phyloP scores from a whole-genome alignment of 2,329 filamentous ascomycete species.

The Xylaria sp. region DNA sequence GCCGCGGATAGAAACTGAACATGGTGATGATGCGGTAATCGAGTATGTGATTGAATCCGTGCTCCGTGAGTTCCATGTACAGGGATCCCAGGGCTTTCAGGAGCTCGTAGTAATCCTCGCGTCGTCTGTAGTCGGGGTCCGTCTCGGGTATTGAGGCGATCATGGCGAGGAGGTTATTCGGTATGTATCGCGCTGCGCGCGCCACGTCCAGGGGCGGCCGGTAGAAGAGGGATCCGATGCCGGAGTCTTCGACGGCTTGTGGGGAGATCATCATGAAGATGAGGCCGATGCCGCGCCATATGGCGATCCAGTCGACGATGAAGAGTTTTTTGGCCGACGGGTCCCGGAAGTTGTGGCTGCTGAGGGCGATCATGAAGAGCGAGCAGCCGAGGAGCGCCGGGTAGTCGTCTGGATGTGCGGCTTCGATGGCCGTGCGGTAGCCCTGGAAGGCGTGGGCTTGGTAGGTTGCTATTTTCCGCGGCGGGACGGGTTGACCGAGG shows the following conservation, averaged over 20 bases:
- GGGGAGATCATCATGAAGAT: slow-evolving; percentile 40
- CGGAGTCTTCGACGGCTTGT: slow-evolving; percentile 35
- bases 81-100: slow-evolving; percentile 48
- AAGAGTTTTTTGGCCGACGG: slow-evolving; percentile 41
- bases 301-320: slow-evolving; percentile 51
- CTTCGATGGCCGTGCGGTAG: slow-evolving; percentile 47
- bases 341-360: slow-evolving; percentile 48
- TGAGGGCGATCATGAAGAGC: slow-evolving; percentile 46
- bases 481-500: slow-evolving; percentile 37
- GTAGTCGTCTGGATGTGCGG: slow-evolving; percentile 40
- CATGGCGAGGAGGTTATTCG: slow-evolving; percentile 46
- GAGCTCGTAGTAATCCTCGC: slow-evolving; percentile 41
- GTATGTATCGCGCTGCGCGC: slow-evolving; percentile 38
- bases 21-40: slow-evolving; percentile 48
- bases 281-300: slow-evolving; percentile 50
- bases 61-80: slow-evolving; percentile 42
- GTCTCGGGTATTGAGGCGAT: slow-evolving; percentile 39
- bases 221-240: slow-evolving; percentile 44
- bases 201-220: slow-evolving; percentile 46
- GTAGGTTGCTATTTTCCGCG: slow-evolving; percentile 39
- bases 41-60: slow-evolving; percentile 42
- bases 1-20: slow-evolving; percentile 45
- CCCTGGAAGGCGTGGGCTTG: slow-evolving; percentile 46
- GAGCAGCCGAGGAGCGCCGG: slow-evolving; percentile 49
- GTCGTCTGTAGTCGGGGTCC: slow-evolving; percentile 39